Base-by-base conservation (phyloP, 2,329 filamentous ascomycete genomes). In the Paecilomyces formosus region DNA sequence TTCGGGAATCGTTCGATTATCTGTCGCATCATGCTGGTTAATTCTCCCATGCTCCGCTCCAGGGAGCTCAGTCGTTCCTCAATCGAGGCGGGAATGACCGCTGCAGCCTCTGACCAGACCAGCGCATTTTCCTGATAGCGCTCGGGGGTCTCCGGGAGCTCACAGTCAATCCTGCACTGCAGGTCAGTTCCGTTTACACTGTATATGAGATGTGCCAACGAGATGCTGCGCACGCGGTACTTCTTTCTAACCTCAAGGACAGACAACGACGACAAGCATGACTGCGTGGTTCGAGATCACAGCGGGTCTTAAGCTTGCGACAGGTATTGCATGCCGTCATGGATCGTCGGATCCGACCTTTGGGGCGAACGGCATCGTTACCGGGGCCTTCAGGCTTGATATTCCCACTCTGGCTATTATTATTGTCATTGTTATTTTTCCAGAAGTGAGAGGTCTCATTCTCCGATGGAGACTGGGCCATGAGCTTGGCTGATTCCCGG, bases 311-410 rank as follows among this genome's bases (percentile, higher is more conserved):
- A 55, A 73, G 65, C 64, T 73, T 73, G 58, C 70, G 70, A 57
- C 70, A 73, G 21, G 70, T 73, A 63, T 73, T 69, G 63, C 70
- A 73, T 7, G 70, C 70, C 18, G 70, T 73, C 70, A 72, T 72
- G 9, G 70, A 72, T 28, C 70, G 70, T 51, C 70, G 69, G 35
- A 73, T 72, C 13, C 70, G 69, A 22, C 67, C 68, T 56, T 70
- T 67, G 11, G 70, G 70, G 22, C 70, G 67, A 11, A 57, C 51
- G 55, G 56, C 35, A 26, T 70, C 50, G 50, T 52, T 24, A 4
- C n/a, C 50, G 21, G 50, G 8, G 22, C 50, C 21, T 26, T 52
- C 50, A 52, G 22, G 26, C 21, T 52, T 52, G 21, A 7, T 24
- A 28, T 22, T 28, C 6, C 26, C 50, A 15, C 26, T 28, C n/a